phyloP scores from a whole-genome alignment of 768 basidiomycete genomes.

The Lentinula lateritia region DNA sequence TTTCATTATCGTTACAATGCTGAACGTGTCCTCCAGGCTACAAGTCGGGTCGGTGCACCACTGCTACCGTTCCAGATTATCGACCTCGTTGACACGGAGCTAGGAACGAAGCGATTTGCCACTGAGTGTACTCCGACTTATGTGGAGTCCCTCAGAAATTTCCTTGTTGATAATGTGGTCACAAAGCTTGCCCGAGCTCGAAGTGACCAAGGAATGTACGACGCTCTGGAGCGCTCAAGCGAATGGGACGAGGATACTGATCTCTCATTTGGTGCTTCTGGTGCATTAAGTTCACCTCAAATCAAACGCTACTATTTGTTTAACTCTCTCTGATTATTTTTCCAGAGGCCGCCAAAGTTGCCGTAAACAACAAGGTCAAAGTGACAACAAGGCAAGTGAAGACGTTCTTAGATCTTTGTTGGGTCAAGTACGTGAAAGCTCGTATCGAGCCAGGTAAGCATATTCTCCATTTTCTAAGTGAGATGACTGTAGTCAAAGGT shows the following conservation, averaged over 20 bases:
- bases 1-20: background rate
- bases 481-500: too few species aligned
- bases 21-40: slow-evolving; percentile 24
- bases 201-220: slow-evolving; percentile 74
- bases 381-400: slow-evolving; percentile 80
- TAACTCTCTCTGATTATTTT: background rate
- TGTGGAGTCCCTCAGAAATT: slow-evolving; percentile 60
- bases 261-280: slow-evolving; percentile 66
- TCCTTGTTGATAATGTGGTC: slow-evolving; percentile 64
- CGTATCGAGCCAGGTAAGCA: slow-evolving; percentile 87
- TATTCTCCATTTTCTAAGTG: background rate
- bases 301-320: background rate
- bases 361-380: slow-evolving; percentile 87
- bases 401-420: slow-evolving; percentile 80
- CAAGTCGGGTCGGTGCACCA: slow-evolving; percentile 50
- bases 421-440: slow-evolving; percentile 90
- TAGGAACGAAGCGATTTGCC: slow-evolving; percentile 53
- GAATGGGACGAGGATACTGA: slow-evolving; percentile 81
- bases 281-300: slow-evolving; percentile 28
- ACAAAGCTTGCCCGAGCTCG: slow-evolving; percentile 62
- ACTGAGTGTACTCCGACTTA: slow-evolving; percentile 70
- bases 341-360: slow-evolving; percentile 58
- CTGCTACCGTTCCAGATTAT: slow-evolving; percentile 86
- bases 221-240: slow-evolving; percentile 64
- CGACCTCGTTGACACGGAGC: slow-evolving; percentile 60